Base-by-base conservation (phyloP, 495 filamentous ascomycete species). In the Hypoxylon subgilvum region DNA sequence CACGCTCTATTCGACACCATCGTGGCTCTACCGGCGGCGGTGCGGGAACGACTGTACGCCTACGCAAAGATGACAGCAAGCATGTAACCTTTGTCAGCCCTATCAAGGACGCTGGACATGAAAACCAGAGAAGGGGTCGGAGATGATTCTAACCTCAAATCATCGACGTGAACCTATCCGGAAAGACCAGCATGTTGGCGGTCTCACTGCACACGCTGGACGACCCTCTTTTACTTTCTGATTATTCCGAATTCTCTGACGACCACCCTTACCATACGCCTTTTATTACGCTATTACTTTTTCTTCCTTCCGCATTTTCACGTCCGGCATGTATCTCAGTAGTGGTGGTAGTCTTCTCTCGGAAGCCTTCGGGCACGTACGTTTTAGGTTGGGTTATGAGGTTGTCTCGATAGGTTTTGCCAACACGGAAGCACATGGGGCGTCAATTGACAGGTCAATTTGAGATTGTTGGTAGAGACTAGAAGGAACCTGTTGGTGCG, bases 51-150 rank as follows among this genome's bases (percentile, higher is more conserved):
- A 62, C 63, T 9, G 66, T 71, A 19, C 71, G 73, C 32, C 63
- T 77, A 34, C 73, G 76, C 46, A 79, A 79, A 57, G 73, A 76
- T 10, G 76, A 78, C 49, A 57, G 46, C 21, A 76, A 75, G 19
- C 74, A 79, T 30, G 76, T 80, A 30, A 73, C 75, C 1, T 79
- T 80, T 55, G 76, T 80, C 2, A 69, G 61, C 16, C 69, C 75
- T 18, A 68, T 74, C 9, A 71, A 64, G 31, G 65, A 61, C 35
- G n/a, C n/a, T n/a, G 59, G 67, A 34, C 69, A 71, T 45, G 63
- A 53, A n/a, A 71, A 69, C 25, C 69, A 73, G 38, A 49, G 61
- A 32, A 64, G 64, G 7, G 53, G 64, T 19, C 58, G 58, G 32
- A 51, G 60, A 48, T 69, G 41, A 42, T n/a, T n/a, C n/a, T n/a